Conservation (phyloP, 176 grass and related monocot species). For the Raddia distichophylla region DNA sequence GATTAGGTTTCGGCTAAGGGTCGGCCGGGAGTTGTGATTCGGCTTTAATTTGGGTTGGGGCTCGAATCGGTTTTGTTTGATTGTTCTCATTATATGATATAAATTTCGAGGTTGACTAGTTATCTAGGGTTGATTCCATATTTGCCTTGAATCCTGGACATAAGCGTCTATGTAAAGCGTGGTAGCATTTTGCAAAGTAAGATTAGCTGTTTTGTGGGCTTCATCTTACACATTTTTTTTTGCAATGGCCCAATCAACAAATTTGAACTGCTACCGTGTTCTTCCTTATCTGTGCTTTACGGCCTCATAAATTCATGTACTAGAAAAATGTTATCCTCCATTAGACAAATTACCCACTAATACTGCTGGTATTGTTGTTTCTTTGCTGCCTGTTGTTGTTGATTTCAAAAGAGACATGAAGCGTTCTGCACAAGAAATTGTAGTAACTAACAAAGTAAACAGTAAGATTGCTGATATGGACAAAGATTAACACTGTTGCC, state of each 20-base stretch:
- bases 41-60: no score
- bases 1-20: no score
- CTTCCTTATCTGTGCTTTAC: slow-evolving; percentile 21
- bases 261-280: slow-evolving; percentile 31
- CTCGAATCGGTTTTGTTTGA: no score
- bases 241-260: slow-evolving; percentile 10
- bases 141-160: no score
- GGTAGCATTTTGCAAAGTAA: not conserved
- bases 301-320: slow-evolving; percentile 18
- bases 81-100: no score
- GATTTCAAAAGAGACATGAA: slow-evolving; percentile 37
- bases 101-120: no score
- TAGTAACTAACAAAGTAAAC: not conserved
- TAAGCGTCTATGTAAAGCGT: not conserved
- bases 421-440: slow-evolving; percentile 44
- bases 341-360: slow-evolving; percentile 21
- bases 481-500: no score
- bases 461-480: no score
- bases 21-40: no score
- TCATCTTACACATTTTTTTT: slow-evolving; percentile 25
- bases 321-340: slow-evolving; percentile 22
- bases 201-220: slow-evolving; percentile 25
- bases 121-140: no score
- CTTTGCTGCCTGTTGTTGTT: slow-evolving; percentile 21
- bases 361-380: slow-evolving; percentile 27